These are phyloP conservation scores for Baeospora myosura DNA, from an alignment of 1,284 basidiomycete species.

Conservation along the genomic window DNA sequence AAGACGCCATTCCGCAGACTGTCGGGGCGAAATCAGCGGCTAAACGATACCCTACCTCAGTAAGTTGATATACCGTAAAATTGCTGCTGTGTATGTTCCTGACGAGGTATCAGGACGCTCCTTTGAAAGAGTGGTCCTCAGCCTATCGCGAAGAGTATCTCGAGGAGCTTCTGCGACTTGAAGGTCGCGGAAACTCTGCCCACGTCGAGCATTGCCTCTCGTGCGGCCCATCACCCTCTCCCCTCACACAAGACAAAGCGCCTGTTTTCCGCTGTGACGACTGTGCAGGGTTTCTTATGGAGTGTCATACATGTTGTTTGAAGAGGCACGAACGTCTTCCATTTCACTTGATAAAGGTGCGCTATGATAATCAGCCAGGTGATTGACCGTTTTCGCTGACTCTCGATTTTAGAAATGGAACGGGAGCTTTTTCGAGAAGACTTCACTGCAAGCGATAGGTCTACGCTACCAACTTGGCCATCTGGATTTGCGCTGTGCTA, in stretches of 20 bases:
- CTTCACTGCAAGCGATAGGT: slow-evolving; percentile 13
- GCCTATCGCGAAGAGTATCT: not conserved
- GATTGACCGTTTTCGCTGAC: no score
- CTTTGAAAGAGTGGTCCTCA: not conserved
- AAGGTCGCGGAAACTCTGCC: not conserved
- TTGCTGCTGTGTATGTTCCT: not conserved
- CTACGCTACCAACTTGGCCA: slow-evolving; percentile 21
- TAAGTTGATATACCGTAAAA: not conserved
- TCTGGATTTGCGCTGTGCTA: not conserved
- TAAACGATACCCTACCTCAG: not conserved
- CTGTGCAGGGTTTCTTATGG: not conserved
- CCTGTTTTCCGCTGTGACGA: not conserved
- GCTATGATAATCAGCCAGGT: no score
- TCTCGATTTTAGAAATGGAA: slow-evolving; percentile 19
- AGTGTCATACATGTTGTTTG: not conserved
- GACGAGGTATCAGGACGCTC: not conserved
- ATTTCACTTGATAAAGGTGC: not conserved
- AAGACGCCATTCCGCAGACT: not conserved
- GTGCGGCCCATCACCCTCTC: no score
- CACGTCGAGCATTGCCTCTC: not conserved
- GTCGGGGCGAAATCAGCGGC: no score
- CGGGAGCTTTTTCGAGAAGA: slow-evolving; percentile 10
- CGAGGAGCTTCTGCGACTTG: not conserved
- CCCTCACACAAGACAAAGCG: no score
- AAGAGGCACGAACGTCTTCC: not conserved